These are phyloP conservation scores for Cordyceps pruinosa DNA, from an alignment of 2,329 filamentous ascomycete genomes.

Conservation along the genomic window DNA sequence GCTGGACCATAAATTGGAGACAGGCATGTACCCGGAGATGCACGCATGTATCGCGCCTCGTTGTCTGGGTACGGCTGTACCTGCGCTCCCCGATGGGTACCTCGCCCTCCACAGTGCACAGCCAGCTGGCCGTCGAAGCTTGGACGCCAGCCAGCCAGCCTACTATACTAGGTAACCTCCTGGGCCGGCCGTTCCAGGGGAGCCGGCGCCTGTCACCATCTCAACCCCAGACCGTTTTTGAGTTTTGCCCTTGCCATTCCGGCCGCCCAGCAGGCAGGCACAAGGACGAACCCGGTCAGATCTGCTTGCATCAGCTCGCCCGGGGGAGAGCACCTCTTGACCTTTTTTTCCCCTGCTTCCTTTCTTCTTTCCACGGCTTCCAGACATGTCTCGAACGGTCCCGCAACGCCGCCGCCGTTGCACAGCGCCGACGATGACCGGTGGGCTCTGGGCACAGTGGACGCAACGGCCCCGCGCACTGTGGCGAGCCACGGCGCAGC, in stretches of 20 bases:
- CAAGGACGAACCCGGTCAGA: background rate
- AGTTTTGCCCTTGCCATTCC: background rate
- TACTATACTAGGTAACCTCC: background rate
- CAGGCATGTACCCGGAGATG: too few relatives aligned
- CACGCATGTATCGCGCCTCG: background rate
- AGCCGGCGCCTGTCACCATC: background rate
- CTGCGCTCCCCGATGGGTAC: too few relatives aligned
- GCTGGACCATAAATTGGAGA: too few relatives aligned
- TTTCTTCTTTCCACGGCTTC: background rate
- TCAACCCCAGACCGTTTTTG: background rate
- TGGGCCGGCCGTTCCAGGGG: background rate
- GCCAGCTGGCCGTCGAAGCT: too few relatives aligned
- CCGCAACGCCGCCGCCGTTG: background rate
- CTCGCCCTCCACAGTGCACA: too few relatives aligned
- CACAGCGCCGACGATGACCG: background rate
- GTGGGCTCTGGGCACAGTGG: background rate
- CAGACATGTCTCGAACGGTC: slow-evolving; percentile 1
- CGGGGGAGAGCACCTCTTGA: background rate
- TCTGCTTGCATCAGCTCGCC: background rate
- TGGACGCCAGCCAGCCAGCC: background rate
- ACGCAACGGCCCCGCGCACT: background rate
- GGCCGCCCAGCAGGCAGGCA: background rate
- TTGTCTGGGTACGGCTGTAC: background rate
- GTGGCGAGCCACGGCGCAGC: background rate
- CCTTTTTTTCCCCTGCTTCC: background rate